Conservation (phyloP, 2,329 filamentous ascomycete genomes). For the Corynespora cassiicola region DNA sequence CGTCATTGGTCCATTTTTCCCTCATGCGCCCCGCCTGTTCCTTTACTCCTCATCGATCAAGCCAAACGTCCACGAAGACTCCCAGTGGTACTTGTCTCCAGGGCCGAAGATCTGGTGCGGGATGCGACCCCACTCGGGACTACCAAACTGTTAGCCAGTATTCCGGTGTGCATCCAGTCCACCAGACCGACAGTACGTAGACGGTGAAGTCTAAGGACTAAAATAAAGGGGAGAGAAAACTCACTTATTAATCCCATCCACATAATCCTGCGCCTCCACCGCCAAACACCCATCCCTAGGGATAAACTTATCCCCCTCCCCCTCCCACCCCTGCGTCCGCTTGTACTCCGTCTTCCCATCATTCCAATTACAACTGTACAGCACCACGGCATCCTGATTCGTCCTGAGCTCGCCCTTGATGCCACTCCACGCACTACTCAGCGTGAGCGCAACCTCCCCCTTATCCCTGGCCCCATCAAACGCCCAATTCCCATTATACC, state of each 20-base stretch:
- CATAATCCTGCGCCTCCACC: constrained; percentile 42
- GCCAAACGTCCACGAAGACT: constrained; percentile 40
- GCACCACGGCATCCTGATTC: constrained; percentile 39
- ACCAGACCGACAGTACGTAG: no score
- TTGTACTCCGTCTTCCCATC: constrained; percentile 44
- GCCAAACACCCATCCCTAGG: constrained; percentile 42
- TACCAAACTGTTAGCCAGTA: constrained; percentile 27
- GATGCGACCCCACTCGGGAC: constrained; percentile 41
- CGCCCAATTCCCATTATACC: constrained; percentile 41
- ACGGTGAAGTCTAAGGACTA: no score
- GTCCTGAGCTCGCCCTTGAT: constrained; percentile 40
- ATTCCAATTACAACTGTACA: constrained; percentile 45
- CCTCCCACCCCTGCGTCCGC: constrained; percentile 35
- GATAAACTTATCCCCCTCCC: constrained; percentile 36
- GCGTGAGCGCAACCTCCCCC: constrained; percentile 28
- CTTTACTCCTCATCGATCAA: constrained; percentile 28
- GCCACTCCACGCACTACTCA: constrained; percentile 37
- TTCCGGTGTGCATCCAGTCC: not conserved
- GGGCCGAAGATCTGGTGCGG: constrained; percentile 38
- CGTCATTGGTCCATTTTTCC: no score
- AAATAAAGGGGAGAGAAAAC: constrained; percentile 11
- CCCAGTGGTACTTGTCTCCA: constrained; percentile 41
- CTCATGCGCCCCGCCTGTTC: constrained; percentile 1
- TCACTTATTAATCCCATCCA: constrained; percentile 44
- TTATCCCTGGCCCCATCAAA: constrained; percentile 33